Evolutionary conservation across 2,329 filamentous ascomycete species (phyloP), one percentile per base, ranked within the genome.

Genomic region (Penicillium thymicola): DNA sequence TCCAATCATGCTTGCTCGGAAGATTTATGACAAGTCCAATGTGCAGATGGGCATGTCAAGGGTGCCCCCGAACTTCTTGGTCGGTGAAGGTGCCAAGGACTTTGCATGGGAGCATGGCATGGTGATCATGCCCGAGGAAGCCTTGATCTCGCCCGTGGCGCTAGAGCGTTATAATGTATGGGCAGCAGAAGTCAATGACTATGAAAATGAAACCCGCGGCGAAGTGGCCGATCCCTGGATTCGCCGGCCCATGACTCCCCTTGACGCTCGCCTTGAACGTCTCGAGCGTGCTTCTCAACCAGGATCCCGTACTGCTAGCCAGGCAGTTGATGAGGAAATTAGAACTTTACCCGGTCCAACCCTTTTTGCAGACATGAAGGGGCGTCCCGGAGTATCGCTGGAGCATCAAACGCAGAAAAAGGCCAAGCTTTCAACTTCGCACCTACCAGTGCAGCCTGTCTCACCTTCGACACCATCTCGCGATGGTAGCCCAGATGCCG

Each of bases 41-140:
- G 82, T 86, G 56, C 85, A 89, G 1, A 76, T 97, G n/a, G 90
- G 90, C 8, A 82, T 97, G 49, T 86, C 89, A 53, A 87, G 94
- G 54, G 92, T 99, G 4, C 92, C 95, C 9, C 94, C 94, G 10
- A 97, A 97, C 67, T 85, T 97, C 25, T 82, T 99, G 2, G 89
- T 96, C 11, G 90, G 91, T 34, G 81, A 89, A 63, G 94, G 94
- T 11, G 94, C 94, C 16, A 88, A 84, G 42, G 84, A 88, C n/a
- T 99, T 95, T 74, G 94, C 93, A 0, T 84, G 84, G 59, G 86
- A 93, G 57, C 84, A 92, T 63, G 87, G 89, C 9, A 85, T 97
- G 70, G 77, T 83, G 0, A 79, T 90, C 11, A 80, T 92, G n/a
- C 82, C 86, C 6, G 86, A 91, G 65, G 89, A 94, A 42, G 81